phyloP scores from a whole-genome alignment of 2,329 filamentous ascomycete genomes.

The Ophiostoma sp. region DNA sequence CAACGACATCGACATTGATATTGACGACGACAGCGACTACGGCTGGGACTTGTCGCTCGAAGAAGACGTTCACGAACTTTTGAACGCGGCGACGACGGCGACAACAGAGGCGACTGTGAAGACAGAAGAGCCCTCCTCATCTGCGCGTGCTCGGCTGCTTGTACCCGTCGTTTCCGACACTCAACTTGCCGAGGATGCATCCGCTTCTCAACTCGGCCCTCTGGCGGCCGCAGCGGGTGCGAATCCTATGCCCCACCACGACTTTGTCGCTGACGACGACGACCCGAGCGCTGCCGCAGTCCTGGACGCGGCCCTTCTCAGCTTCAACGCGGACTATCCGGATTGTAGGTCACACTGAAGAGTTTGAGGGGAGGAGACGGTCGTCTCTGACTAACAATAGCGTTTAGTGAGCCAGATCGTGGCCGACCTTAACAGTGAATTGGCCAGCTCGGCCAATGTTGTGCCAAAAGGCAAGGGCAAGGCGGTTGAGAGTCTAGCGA shows the following conservation, averaged over 20 bases:
- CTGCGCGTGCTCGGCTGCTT: not conserved
- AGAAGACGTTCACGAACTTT: constrained; percentile 41
- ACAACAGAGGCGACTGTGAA: not conserved
- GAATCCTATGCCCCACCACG: not conserved
- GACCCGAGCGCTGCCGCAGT: constrained; percentile 1
- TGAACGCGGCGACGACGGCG: not conserved
- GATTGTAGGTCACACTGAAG: constrained; percentile 48
- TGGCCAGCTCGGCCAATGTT: not conserved
- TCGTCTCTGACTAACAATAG: constrained; percentile 65
- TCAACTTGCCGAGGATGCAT: not conserved
- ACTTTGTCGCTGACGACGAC: constrained; percentile 2
- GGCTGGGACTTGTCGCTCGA: constrained; percentile 50
- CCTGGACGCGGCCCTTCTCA: constrained; percentile 8
- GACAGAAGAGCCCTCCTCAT: not conserved
- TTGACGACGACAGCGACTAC: constrained; percentile 43
- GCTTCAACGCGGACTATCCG: constrained; percentile 46
- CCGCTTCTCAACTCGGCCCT: constrained; percentile 13
- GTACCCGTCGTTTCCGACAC: not conserved
- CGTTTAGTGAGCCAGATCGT: constrained; percentile 59
- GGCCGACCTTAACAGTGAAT: constrained; percentile 31
- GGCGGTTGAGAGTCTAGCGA: not conserved
- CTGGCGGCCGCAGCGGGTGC: constrained; percentile 16
- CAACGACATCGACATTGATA: not conserved
- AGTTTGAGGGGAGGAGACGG: not conserved
- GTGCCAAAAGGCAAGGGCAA: not conserved